Base-by-base conservation (phyloP, 164 flowering plant genomes). In the Warburgia ugandensis region DNA sequence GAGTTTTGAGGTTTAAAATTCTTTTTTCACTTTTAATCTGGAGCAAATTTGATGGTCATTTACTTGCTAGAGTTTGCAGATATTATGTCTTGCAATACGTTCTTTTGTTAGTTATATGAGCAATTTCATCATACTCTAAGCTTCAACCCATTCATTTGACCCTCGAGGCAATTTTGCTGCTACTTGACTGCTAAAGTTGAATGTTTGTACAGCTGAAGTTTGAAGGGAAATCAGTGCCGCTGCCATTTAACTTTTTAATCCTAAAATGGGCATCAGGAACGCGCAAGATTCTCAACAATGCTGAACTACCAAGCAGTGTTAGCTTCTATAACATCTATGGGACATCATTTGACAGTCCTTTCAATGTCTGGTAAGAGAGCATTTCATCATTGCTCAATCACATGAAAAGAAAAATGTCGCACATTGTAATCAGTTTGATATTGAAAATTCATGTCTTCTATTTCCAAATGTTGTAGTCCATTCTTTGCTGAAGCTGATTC, bases 321-420 rank as follows among this genome's bases (percentile, higher is more conserved):
- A 51, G 43, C 56, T 91, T 87, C 75, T 91, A 81, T 50, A 91
- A 81, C 68, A 80, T 91, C 9, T 91, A 39, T 68, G 98, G 96
- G 53, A 76, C 75, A 46, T 81, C 86, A 47, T 68, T 49, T 54
- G 94, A 91, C 54, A 79, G 95, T 19, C 95, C 98, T 45, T 83
- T 80, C 62, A 80, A 83, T 71, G 90, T 87, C 51, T 69, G 96
- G 98, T 91, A 78, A 45, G 86, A 55, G 29, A 30, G 20, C 29
- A 14, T 45, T 45, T 44, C n/a, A n/a, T 26, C 14, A 14, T 3
- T 37, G 14, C 4, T 10, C 41, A 13, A 16, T 37, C 17, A 42
- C 19, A 7, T 42, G 13, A 20, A 42, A 12, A 14, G 41, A 37
- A 11, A 4, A 7, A 16, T 1, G 16, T 37, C n/a, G 4, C 17